Base-by-base conservation (phyloP, 2,329 filamentous ascomycete genomes). In the Chrysoporthe puriensis region DNA sequence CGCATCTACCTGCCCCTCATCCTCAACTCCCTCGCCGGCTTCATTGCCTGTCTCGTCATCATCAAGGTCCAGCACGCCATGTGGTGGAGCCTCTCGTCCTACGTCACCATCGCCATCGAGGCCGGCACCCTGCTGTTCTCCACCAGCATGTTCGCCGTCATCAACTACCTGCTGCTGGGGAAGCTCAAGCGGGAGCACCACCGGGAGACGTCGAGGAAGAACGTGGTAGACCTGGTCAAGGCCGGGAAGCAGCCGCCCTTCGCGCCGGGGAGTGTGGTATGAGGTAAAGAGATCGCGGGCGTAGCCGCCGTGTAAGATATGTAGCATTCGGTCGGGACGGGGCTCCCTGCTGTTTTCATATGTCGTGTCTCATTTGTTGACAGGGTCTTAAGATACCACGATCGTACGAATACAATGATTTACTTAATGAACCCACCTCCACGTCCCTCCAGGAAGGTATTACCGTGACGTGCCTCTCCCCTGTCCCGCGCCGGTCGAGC, bases 41-140 rank as follows among this genome's bases (percentile, higher is more conserved):
- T 86, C 40, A 77, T 86, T 7, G 81, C 80, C 1, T 84, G 84
- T 0, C 70, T 86, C 5, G 77, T 84, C 4, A 81, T 81, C 70
- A 78, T 87, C 4, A 85, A 85, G 68, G 79, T 82, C 18, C 80
- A 82, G 63, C 79, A 84, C 64, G 72, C 75, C 13, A 82, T 83
- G 62, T 72, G 76, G 66, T 83, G 79, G 80, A 80, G 78, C 52
- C 75, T 82, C 46, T 83, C 81, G 26, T 80, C 80, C 5, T 74
- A 78, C 13, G 73, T 79, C 3, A 81, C 79, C 0, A 76, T 80
- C 3, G 77, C 79, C 64, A 73, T 83, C 8, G 79, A 80, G 63
- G 76, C 72, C 1, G 70, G 69, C 14, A 73, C 74, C 2, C 54
- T 79, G 50, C 72, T 66, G 2, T 40, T 77, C 13, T 75, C 74